Evolutionary conservation across 202 grass and related monocot genomes (phyloP).

Genomic region (Miscanthus sacchariflorus): DNA sequence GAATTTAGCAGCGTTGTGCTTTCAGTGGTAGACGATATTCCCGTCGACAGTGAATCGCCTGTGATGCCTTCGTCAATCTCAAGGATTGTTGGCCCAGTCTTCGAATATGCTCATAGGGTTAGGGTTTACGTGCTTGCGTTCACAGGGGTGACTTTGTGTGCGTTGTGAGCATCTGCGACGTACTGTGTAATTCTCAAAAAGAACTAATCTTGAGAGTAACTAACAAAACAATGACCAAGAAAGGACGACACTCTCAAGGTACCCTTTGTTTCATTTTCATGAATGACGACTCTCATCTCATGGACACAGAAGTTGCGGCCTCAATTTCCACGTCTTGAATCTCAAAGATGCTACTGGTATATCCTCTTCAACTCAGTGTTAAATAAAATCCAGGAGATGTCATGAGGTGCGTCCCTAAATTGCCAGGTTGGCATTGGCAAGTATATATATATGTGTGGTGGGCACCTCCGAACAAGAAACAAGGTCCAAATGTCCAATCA

Average conservation of each 20-base stretch:
- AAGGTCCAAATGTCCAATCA: slow-evolving; percentile 39
- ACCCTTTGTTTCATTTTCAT: background rate
- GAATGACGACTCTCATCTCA: background rate
- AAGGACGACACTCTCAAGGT: background rate
- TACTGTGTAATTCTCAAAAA: too few relatives aligned
- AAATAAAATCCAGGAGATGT: slow-evolving; percentile 20
- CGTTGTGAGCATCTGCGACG: too few relatives aligned
- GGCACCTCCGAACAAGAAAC: slow-evolving; percentile 1
- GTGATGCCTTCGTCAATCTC: too few relatives aligned
- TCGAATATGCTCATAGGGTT: too few relatives aligned
- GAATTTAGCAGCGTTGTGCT: too few relatives aligned
- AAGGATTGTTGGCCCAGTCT: too few relatives aligned
- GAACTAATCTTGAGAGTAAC: too few relatives aligned
- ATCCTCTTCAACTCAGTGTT: slow-evolving; percentile 16
- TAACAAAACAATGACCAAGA: background rate
- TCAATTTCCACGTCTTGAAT: slow-evolving; percentile 16
- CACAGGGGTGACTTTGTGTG: too few relatives aligned
- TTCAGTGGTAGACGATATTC: too few relatives aligned
- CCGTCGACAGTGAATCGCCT: too few relatives aligned
- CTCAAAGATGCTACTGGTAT: slow-evolving; percentile 40
- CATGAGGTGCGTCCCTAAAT: slow-evolving; percentile 30
- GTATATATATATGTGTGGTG: background rate
- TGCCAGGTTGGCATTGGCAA: slow-evolving; percentile 36
- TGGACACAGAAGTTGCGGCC: slow-evolving; percentile 19
- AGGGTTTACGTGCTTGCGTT: too few relatives aligned